phyloP scores from a whole-genome alignment of 2,329 filamentous ascomycete species.

The Plenodomus biglobosus region DNA sequence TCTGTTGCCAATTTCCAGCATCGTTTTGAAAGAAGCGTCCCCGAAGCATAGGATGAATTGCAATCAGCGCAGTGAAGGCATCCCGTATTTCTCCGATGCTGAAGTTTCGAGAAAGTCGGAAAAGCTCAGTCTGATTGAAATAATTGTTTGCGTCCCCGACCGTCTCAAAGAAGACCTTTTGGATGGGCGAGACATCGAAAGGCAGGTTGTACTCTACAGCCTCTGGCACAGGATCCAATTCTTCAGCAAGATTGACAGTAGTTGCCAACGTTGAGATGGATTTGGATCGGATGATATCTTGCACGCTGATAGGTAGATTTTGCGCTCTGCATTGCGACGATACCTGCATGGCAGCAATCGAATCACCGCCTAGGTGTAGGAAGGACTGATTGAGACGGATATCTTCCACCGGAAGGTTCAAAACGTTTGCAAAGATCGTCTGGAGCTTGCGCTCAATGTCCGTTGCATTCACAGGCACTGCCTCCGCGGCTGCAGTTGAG shows the following conservation, averaged over 20 bases:
- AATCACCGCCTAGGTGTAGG: constrained; percentile 40
- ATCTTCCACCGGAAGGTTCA: constrained; percentile 30
- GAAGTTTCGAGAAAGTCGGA: constrained; percentile 26
- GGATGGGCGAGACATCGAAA: constrained; percentile 37
- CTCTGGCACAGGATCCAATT: constrained; percentile 3
- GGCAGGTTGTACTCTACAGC: constrained; percentile 24
- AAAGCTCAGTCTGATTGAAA: constrained; percentile 39
- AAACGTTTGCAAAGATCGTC: constrained; percentile 33
- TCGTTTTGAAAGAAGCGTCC: constrained; percentile 40
- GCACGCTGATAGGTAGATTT: constrained; percentile 34
- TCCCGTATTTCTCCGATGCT: constrained; percentile 26
- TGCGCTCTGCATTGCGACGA: constrained; percentile 36
- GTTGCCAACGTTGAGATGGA: constrained; percentile 34
- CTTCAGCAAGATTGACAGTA: constrained; percentile 14
- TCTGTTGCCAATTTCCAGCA: constrained; percentile 37
- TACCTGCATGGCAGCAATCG: constrained; percentile 42
- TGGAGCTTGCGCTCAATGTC: constrained; percentile 31
- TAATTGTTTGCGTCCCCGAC: constrained; percentile 30
- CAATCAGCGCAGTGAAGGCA: constrained; percentile 38
- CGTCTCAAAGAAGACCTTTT: constrained; percentile 31
- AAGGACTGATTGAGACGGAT: constrained; percentile 39
- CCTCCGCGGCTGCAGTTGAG: constrained; percentile 25
- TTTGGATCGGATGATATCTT: constrained; percentile 38
- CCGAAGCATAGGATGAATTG: constrained; percentile 46
- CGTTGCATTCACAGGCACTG: constrained; percentile 14